Conservation (phyloP, 2,329 filamentous ascomycete species). For the Ceratocystiopsis minuta region DNA sequence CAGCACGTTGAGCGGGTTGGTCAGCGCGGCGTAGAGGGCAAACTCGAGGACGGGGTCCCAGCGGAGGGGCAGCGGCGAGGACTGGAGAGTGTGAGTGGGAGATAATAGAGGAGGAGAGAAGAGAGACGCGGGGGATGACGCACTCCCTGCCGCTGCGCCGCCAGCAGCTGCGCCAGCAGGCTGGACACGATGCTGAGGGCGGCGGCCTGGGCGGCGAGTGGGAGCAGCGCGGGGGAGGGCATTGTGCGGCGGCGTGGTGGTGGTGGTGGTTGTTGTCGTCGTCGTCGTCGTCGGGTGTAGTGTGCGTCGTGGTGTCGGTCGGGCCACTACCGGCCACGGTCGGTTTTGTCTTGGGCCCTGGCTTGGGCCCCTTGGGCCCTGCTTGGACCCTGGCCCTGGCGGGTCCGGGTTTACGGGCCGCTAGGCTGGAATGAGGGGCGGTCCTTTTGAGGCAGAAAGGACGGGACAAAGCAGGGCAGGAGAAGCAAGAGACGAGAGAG, state of each 20-base stretch:
- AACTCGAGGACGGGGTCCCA: conserved; percentile 58
- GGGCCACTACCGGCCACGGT: too few species aligned
- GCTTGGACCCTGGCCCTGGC: too few species aligned
- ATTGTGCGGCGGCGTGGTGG: conserved; percentile 1
- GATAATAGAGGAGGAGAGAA: background rate
- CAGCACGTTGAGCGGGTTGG: conserved; percentile 65
- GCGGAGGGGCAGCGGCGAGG: conserved; percentile 28
- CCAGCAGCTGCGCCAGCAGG: conserved; percentile 53
- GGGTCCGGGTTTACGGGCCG: too few species aligned
- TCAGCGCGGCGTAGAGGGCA: conserved; percentile 52
- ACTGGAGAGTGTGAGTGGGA: conserved; percentile 20
- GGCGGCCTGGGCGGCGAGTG: conserved; percentile 46
- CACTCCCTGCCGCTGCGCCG: conserved; percentile 43
- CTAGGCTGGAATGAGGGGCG: too few species aligned
- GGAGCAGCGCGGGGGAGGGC: conserved; percentile 38
- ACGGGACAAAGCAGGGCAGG: too few species aligned
- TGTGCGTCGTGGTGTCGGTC: too few species aligned
- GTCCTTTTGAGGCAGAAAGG: too few species aligned
- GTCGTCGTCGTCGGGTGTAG: too few species aligned
- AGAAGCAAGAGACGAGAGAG: too few species aligned
- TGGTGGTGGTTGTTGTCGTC: background rate
- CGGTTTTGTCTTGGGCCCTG: too few species aligned
- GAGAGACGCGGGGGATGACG: conserved; percentile 6
- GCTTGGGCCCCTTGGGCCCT: too few species aligned
- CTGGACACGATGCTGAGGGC: conserved; percentile 51